These are phyloP conservation scores for Fonsecaea nubica DNA, from an alignment of 2,329 filamentous ascomycete genomes.

Conservation along the genomic window DNA sequence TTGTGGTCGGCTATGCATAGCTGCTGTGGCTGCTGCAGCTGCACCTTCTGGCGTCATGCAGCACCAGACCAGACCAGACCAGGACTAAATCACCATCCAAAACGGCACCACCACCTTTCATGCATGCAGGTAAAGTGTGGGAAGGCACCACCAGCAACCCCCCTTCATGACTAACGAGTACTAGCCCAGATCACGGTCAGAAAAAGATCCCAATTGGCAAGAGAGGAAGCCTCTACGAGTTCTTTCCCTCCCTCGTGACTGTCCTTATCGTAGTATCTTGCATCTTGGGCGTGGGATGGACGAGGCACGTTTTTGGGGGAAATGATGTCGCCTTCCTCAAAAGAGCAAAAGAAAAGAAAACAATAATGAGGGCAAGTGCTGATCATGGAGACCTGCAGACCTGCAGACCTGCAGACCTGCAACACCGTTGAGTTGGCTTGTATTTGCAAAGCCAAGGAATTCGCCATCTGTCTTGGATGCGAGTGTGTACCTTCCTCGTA, in stretches of 20 bases:
- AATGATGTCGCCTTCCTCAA: neutral
- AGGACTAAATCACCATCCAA: neutral
- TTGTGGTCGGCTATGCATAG: conserved; percentile 13
- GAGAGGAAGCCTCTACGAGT: neutral
- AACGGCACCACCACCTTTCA: neutral
- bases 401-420: neutral
- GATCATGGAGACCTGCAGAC: neutral
- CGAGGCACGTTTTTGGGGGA: neutral
- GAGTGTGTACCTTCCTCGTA: too few relatives aligned
- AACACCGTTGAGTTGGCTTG: neutral
- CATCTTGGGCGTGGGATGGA: neutral
- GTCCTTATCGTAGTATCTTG: neutral
- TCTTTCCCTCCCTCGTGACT: neutral
- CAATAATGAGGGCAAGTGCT: neutral
- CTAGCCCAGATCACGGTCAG: neutral
- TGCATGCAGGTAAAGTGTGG: neutral
- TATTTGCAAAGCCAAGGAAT: neutral
- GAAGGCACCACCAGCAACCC: neutral
- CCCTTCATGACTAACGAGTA: neutral
- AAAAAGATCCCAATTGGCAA: neutral
- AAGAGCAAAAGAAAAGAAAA: neutral
- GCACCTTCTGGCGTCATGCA: conserved; percentile 11
- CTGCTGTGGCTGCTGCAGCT: conserved; percentile 7
- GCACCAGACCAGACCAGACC: neutral
- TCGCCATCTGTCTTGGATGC: neutral